Evolutionary conservation across 371 early-diverging fungal genomes (phyloP), one percentile per base, ranked within the genome.

Genomic region (Saksenaea oblongispora): DNA sequence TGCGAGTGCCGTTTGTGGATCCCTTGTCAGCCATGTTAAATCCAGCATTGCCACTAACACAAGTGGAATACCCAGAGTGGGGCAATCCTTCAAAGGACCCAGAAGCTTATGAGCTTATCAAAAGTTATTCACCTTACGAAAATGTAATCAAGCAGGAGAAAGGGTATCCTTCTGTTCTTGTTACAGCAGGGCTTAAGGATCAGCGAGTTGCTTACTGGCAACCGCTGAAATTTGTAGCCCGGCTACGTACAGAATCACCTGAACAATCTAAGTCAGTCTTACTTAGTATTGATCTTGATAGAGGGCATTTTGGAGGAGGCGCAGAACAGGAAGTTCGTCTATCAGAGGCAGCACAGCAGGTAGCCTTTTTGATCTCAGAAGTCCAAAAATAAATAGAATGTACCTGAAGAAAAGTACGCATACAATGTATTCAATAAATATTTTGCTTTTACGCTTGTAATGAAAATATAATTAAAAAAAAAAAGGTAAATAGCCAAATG

Each of bases 1-100:
- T 94, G 24, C 85, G 89, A n/a, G 93, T 91, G 0, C 95, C 96
- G 0, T 95, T 95, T 76, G 79, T 94, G 5, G 95, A 94, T 59
- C 93, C 93, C 13, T 75, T 94, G 26, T 86, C 90, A 1, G 76
- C 93, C 36, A 91, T 95, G 93, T 73, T 93, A 31, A 84, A 89
- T 41, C 85, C 88, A 8, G 71, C 83, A 56, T 76, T 90, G 9
- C 95, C 96, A 0, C 65, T 95, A 2, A 90, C 96, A 3, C 75
- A 82, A 44, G 86, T 90, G 36, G 96, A 95, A 65, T 86, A 83
- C 54, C 77, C 85, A 9, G 96, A 95, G 65, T 95, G 96, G 96
- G 96, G 96, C 0, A 88, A 94, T 67, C 93, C 93, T 13, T 64
- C 83, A 0, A 67, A 78, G 9, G 80, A 82, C 34, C 26, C 61